Evolutionary conservation across 805 yeast genomes (phyloP).

Genomic region (Lachancea lanzarotensis): DNA sequence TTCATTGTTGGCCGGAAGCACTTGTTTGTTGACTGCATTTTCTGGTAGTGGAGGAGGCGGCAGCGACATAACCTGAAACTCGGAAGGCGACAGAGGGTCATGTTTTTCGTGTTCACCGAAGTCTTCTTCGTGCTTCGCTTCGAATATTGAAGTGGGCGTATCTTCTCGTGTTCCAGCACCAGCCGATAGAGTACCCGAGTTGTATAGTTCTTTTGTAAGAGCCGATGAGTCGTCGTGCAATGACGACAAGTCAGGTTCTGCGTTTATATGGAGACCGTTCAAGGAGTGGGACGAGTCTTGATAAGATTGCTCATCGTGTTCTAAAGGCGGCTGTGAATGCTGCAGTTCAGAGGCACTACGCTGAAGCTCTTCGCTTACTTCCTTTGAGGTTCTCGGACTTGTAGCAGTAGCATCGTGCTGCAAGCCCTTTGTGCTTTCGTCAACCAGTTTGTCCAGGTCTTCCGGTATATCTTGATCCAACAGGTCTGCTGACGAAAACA

Average conservation of each 20-base stretch:
- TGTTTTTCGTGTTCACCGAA: not conserved
- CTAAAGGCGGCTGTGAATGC: not conserved
- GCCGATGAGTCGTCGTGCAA: not conserved
- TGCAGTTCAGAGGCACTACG: not conserved
- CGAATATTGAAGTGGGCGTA: constrained; percentile 22
- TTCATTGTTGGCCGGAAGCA: constrained; percentile 2
- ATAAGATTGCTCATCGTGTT: not conserved
- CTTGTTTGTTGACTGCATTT: constrained; percentile 4
- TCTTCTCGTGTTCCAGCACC: constrained; percentile 12
- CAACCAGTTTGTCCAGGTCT: constrained; percentile 3
- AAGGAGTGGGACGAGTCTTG: not conserved
- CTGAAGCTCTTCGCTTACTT: not conserved
- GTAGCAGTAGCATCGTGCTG: not conserved
- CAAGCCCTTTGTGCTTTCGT: not conserved
- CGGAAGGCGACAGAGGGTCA: not conserved
- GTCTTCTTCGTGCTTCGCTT: not conserved
- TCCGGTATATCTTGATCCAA: constrained; percentile 16
- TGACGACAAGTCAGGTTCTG: not conserved
- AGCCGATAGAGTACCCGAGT: constrained; percentile 2
- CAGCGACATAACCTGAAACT: constrained; percentile 1
- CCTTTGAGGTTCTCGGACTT: not conserved
- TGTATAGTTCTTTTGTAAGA: not conserved
- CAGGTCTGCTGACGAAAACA: constrained; percentile 18
- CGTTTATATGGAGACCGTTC: not conserved
- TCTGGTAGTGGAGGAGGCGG: constrained; percentile 7